Evolutionary conservation across 2,329 filamentous ascomycete genomes (phyloP).

Genomic region (Colletotrichum horii): DNA sequence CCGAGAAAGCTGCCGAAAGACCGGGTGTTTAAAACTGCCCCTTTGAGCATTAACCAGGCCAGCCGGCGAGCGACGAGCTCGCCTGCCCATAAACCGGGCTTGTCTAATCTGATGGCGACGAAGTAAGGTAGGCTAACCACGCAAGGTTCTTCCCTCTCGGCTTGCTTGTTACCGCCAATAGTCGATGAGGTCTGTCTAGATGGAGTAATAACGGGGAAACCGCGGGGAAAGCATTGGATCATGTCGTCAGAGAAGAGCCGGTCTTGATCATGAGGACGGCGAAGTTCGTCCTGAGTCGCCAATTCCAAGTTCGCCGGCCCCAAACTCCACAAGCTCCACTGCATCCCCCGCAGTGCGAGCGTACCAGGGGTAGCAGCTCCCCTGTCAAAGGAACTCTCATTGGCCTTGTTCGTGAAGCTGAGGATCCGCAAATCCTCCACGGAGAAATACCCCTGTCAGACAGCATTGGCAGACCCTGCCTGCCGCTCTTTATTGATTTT

Average conservation of each 20-base stretch:
- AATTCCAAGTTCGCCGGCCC: not conserved
- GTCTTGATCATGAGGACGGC: not conserved
- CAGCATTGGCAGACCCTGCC: not conserved
- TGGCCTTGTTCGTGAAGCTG: not conserved
- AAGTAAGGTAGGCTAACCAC: not conserved
- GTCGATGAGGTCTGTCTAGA: not conserved
- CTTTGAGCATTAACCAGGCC: not conserved
- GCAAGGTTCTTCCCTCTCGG: not conserved
- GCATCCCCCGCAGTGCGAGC: not conserved
- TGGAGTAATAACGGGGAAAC: not conserved
- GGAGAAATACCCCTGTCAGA: not conserved
- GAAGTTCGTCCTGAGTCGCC: not conserved
- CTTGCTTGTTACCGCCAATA: not conserved
- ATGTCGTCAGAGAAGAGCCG: not conserved
- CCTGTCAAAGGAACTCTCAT: not conserved
- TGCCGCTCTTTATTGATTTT: not conserved
- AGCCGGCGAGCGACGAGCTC: not conserved
- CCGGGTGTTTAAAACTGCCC: not conserved
- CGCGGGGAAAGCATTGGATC: not conserved
- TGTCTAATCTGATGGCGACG: not conserved
- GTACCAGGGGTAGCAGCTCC: not conserved
- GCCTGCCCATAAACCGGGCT: not conserved
- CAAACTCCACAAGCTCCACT: not conserved
- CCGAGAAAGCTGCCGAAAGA: not conserved
- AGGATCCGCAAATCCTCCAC: not conserved